Evolutionary conservation across 2,329 filamentous ascomycete genomes (phyloP).

Genomic region (Hymenoscyphus scutula): DNA sequence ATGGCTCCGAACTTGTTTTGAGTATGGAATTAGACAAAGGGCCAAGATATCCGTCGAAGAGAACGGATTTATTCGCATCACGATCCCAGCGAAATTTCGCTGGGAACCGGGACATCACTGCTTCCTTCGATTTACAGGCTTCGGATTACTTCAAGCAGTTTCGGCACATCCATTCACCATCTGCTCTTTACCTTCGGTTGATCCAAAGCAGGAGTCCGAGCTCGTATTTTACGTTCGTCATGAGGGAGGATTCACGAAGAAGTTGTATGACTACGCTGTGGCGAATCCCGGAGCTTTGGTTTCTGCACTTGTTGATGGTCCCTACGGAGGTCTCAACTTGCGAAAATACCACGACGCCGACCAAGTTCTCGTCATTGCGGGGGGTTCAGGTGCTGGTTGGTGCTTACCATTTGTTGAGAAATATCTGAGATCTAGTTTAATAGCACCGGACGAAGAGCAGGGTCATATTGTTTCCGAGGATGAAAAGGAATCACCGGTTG

Average conservation of each 20-base stretch:
- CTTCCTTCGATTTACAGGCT: constrained; percentile 84
- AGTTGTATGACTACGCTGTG: constrained; percentile 7
- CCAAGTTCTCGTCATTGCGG: constrained; percentile 17
- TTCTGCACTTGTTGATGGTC: constrained; percentile 20
- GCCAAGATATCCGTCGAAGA: constrained; percentile 71
- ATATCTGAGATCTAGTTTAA: background rate
- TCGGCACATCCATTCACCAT: constrained; percentile 93
- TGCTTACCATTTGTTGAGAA: constrained; percentile 15
- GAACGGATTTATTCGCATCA: constrained; percentile 89
- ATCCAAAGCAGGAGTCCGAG: background rate
- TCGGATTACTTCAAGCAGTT: constrained; percentile 59
- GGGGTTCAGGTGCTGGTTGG: constrained; percentile 17
- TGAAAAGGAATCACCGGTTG: background rate
- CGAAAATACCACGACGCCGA: constrained; percentile 10
- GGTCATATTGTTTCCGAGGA: background rate
- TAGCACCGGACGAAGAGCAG: background rate
- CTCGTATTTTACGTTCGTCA: constrained; percentile 19
- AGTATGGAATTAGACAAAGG: constrained; percentile 79
- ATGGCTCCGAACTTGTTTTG: constrained; percentile 70
- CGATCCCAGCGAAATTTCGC: constrained; percentile 74
- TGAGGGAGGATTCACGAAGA: constrained; percentile 13
- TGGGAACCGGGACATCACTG: constrained; percentile 93
- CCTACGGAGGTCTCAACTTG: constrained; percentile 14
- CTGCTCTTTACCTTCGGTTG: constrained; percentile 57
- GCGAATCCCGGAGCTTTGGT: constrained; percentile 1